These are phyloP conservation scores for Sclerotinia minor DNA, from an alignment of 2,329 filamentous ascomycete species.

Conservation along the genomic window DNA sequence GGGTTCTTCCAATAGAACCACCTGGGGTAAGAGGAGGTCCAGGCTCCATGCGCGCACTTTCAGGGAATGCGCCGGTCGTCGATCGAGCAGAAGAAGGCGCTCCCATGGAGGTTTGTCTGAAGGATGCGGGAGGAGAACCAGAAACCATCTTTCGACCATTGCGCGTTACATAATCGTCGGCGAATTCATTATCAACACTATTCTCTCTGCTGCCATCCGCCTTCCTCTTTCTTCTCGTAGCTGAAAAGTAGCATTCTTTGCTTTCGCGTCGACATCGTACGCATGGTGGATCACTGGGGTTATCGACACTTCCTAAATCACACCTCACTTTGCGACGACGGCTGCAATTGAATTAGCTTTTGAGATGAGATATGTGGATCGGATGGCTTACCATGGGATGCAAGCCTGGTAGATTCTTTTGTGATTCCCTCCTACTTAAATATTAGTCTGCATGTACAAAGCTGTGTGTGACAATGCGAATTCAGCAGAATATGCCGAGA, in stretches of 20 bases:
- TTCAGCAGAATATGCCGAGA: neutral
- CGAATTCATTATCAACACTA: constrained; percentile 47
- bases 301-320: constrained; percentile 75
- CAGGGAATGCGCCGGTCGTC: constrained; percentile 32
- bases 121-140: constrained; percentile 44
- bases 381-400: constrained; percentile 46
- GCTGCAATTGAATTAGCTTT: constrained; percentile 34
- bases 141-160: constrained; percentile 70
- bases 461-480: constrained; percentile 13
- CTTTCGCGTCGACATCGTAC: constrained; percentile 90
- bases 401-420: constrained; percentile 45
- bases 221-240: constrained; percentile 90
- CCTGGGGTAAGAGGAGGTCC: constrained; percentile 61
- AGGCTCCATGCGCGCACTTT: constrained; percentile 39
- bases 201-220: constrained; percentile 56
- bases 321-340: constrained; percentile 57
- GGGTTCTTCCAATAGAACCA: constrained; percentile 62
- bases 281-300: constrained; percentile 90
- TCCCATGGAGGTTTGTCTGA: constrained; percentile 42
- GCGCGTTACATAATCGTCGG: constrained; percentile 66
- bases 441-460: constrained; percentile 13
- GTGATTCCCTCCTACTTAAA: constrained; percentile 17
- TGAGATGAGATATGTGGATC: neutral
- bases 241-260: constrained; percentile 97
- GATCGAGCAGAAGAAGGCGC: constrained; percentile 35